Evolutionary conservation across 257 asterid species (phyloP).

Genomic region (Vinca minor): DNA sequence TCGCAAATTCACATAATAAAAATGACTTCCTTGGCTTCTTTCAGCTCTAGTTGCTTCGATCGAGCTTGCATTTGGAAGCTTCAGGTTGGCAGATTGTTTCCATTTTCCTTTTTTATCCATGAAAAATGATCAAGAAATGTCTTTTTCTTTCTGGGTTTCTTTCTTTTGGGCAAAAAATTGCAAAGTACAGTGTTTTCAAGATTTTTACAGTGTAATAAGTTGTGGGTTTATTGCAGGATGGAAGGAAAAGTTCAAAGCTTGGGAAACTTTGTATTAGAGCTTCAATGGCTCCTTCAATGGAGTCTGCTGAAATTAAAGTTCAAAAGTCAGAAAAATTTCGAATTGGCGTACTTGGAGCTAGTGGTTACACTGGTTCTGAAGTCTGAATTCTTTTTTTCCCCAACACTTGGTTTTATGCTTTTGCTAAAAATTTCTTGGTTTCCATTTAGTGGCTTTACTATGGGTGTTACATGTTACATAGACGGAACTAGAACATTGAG

Average conservation of each 20-base stretch:
- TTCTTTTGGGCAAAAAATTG: neutral
- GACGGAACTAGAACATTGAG: too few relatives aligned
- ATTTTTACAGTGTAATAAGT: neutral
- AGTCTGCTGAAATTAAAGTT: conserved; percentile 30
- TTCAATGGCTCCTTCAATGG: conserved; percentile 41
- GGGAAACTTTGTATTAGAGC: conserved; percentile 37
- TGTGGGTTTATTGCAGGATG: conserved; percentile 32
- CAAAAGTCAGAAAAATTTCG: conserved; percentile 40
- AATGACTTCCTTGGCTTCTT: conserved; percentile 29
- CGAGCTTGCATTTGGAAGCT: conserved; percentile 17
- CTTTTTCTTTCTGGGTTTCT: neutral
- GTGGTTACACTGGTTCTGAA: conserved; percentile 89
- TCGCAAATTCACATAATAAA: neutral
- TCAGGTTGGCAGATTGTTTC: conserved; percentile 28
- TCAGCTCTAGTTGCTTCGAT: conserved; percentile 20
- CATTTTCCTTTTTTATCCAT: neutral
- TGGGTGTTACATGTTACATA: neutral
- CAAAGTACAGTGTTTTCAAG: neutral
- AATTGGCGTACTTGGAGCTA: conserved; percentile 81
- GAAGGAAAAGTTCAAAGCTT: conserved; percentile 19
- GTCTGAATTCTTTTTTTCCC: conserved; percentile 22
- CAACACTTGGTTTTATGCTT: neutral
- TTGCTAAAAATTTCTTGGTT: neutral
- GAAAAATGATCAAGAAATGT: neutral
- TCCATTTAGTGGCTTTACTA: neutral